Evolutionary conservation across 352 stramenopile genomes (phyloP).

Genomic region (Phytophthora melonis): DNA sequence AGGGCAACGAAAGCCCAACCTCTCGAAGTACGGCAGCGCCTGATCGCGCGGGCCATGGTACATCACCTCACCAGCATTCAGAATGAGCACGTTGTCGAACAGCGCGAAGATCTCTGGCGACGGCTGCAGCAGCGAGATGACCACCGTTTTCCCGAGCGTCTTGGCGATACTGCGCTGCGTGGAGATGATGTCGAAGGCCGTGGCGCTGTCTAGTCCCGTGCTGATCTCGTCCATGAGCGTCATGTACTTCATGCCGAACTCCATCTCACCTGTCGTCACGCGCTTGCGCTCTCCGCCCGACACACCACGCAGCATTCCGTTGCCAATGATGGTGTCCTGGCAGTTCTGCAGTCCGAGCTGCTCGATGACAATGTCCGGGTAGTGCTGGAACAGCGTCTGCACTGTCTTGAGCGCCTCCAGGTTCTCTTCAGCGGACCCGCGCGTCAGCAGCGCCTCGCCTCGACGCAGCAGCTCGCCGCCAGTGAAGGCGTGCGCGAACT

Average conservation of each 20-base stretch:
- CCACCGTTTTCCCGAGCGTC: slow-evolving; percentile 58
- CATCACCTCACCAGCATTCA: slow-evolving; percentile 90
- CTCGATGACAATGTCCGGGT: slow-evolving; percentile 55
- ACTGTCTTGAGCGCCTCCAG: slow-evolving; percentile 32
- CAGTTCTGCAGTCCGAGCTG: slow-evolving; percentile 54
- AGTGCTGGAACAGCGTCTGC: slow-evolving; percentile 36
- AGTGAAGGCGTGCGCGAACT: slow-evolving; percentile 50
- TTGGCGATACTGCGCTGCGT: slow-evolving; percentile 55
- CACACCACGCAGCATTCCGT: slow-evolving; percentile 58
- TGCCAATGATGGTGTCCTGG: slow-evolving; percentile 58
- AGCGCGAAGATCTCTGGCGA: slow-evolving; percentile 93
- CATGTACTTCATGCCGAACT: slow-evolving; percentile 73
- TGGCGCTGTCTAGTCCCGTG: slow-evolving; percentile 61
- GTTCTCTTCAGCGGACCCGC: slow-evolving; percentile 38
- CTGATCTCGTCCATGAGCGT: slow-evolving; percentile 87
- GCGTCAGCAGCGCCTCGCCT: slow-evolving; percentile 26
- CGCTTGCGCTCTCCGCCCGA: slow-evolving; percentile 75
- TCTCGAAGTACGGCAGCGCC: slow-evolving; percentile 54
- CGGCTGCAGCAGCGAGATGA: slow-evolving; percentile 90
- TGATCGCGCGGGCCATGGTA: slow-evolving; percentile 56
- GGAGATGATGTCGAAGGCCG: slow-evolving; percentile 68
- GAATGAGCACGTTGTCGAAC: slow-evolving; percentile 94
- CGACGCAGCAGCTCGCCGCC: slow-evolving; percentile 31
- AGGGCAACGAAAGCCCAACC: slow-evolving; percentile 51
- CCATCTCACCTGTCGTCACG: slow-evolving; percentile 67